Conservation (phyloP, 1,284 basidiomycete genomes). For the Ustilago curta region DNA sequence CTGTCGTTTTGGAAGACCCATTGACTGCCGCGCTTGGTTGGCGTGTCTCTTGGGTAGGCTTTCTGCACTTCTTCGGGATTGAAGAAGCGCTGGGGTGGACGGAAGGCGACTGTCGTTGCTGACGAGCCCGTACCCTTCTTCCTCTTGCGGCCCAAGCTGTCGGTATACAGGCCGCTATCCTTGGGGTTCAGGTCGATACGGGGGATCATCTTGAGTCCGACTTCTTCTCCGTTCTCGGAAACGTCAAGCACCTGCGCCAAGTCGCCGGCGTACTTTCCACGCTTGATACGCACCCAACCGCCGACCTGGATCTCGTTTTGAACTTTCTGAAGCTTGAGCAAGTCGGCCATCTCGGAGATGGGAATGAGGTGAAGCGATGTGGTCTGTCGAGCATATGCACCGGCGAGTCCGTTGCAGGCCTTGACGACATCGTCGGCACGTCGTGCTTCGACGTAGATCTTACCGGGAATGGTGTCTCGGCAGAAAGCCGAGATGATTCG, state of each 20-base stretch:
- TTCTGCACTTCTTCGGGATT: constrained; percentile 92
- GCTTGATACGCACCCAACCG: constrained; percentile 93
- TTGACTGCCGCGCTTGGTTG: constrained; percentile 55
- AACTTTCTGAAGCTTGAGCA: constrained; percentile 95
- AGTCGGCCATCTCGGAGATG: constrained; percentile 97
- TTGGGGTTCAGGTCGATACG: constrained; percentile 87
- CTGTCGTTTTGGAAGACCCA: constrained; percentile 86
- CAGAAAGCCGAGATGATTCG: constrained; percentile 92
- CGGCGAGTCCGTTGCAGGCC: constrained; percentile 89
- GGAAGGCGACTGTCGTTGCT: constrained; percentile 72
- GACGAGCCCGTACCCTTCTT: constrained; percentile 65
- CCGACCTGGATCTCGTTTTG: constrained; percentile 86
- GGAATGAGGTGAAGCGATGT: constrained; percentile 85
- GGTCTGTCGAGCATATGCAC: constrained; percentile 78
- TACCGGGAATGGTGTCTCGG: constrained; percentile 91
- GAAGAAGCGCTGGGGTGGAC: constrained; percentile 92
- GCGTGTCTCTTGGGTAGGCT: constrained; percentile 82
- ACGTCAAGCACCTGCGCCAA: constrained; percentile 94
- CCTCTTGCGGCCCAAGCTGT: constrained; percentile 67
- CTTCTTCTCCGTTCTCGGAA: constrained; percentile 91
- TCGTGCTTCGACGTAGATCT: constrained; percentile 95
- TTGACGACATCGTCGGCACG: constrained; percentile 86
- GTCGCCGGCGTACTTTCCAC: constrained; percentile 94
- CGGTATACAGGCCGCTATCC: constrained; percentile 69
- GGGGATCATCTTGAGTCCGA: constrained; percentile 92